Conservation (phyloP, 1,139 yeast genomes). For the Ogataea hybrid region DNA sequence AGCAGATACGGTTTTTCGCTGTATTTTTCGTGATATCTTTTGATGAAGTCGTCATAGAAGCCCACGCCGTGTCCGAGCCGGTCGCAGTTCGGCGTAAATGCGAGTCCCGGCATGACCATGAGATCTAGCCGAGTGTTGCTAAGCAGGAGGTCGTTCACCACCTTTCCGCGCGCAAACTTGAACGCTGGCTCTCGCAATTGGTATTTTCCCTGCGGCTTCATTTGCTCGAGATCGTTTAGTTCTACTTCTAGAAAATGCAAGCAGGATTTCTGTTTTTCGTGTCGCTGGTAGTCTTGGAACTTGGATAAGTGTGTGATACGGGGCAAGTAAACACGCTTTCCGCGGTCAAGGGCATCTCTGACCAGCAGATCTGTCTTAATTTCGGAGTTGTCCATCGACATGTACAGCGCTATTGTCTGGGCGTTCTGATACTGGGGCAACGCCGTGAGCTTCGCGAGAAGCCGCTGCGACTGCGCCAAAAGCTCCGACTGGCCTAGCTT, state of each 20-base stretch:
- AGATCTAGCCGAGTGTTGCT: conserved; percentile 55
- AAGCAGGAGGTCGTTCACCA: conserved; percentile 31
- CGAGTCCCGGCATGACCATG: conserved; percentile 83
- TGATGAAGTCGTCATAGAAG: conserved; percentile 78
- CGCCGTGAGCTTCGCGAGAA: conserved; percentile 2
- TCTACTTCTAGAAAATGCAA: conserved; percentile 56
- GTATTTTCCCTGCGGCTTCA: conserved; percentile 70
- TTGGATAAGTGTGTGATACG: conserved; percentile 36
- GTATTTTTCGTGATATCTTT: conserved; percentile 42
- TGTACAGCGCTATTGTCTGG: conserved; percentile 53
- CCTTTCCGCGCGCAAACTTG: conserved; percentile 34
- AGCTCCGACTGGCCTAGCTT: conserved; percentile 8
- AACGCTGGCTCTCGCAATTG: conserved; percentile 63
- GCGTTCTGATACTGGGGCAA: conserved; percentile 35
- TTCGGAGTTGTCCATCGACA: conserved; percentile 68
- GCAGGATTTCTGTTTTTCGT: conserved; percentile 43
- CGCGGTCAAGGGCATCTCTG: conserved; percentile 42
- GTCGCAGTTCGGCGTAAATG: conserved; percentile 53
- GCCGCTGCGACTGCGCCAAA: conserved; percentile 9
- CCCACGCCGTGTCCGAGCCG: conserved; percentile 95
- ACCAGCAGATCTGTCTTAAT: conserved; percentile 54
- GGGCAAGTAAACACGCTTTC: conserved; percentile 47
- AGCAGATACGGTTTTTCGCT: conserved; percentile 43
- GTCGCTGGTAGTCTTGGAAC: conserved; percentile 29
- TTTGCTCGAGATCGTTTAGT: conserved; percentile 38